Evolutionary conservation across 176 grass and related monocot species (phyloP).

Genomic region (Eragrostis curvula): DNA sequence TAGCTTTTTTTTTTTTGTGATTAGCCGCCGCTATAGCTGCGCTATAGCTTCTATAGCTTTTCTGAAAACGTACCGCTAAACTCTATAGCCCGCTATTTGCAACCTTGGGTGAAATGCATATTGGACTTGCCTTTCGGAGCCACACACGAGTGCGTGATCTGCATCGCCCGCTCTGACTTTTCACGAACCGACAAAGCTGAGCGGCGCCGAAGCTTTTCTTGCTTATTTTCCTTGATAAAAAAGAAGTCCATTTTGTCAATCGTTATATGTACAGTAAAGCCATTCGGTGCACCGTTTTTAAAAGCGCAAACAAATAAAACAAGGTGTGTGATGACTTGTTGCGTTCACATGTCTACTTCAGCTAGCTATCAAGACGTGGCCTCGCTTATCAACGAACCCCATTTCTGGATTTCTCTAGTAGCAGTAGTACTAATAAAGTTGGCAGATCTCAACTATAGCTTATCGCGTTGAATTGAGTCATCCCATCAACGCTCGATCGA

Average conservation of each 20-base stretch:
- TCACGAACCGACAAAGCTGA: background rate
- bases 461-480: slow-evolving; percentile 37
- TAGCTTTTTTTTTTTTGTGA: too few relatives aligned
- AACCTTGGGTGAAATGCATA: slow-evolving; percentile 37
- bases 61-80: too few relatives aligned
- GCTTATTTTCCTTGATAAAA: too few relatives aligned
- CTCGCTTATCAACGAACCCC: slow-evolving; percentile 41
- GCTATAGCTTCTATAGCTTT: too few relatives aligned
- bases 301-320: slow-evolving; percentile 3
- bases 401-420: slow-evolving; percentile 5
- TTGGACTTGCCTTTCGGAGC: slow-evolving; percentile 6
- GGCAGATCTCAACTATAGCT: slow-evolving; percentile 20
- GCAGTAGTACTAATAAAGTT: background rate
- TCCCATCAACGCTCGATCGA: background rate
- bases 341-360: background rate
- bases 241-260: background rate
- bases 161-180: background rate
- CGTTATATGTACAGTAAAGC: background rate
- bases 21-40: too few relatives aligned
- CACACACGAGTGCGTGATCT: background rate
- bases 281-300: background rate
- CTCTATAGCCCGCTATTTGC: too few relatives aligned
- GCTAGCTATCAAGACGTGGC: slow-evolving; percentile 48
- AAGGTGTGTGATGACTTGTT: slow-evolving; percentile 19
- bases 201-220: background rate